phyloP scores from a whole-genome alignment of 2,329 filamentous ascomycete species.

The Xylariomycetidae sp. region DNA sequence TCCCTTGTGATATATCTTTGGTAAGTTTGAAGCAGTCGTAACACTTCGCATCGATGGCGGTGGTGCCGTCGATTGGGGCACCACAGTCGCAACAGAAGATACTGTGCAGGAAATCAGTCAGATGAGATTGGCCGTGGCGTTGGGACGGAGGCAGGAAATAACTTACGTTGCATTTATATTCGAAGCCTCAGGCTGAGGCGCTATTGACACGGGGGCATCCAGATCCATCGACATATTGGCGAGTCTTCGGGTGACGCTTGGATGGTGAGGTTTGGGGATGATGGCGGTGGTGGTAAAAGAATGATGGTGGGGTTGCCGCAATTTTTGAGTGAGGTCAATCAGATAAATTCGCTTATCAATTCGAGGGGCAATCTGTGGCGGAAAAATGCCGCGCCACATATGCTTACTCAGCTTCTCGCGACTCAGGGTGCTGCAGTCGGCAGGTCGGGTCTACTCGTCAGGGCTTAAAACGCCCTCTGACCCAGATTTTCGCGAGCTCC shows the following conservation, averaged over 20 bases:
- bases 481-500: too few relatives aligned
- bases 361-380: too few relatives aligned
- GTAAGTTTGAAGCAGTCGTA: slow-evolving; percentile 95
- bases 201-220: slow-evolving; percentile 49
- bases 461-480: too few relatives aligned
- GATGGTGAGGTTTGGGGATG: slow-evolving; percentile 5
- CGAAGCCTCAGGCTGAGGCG: slow-evolving; percentile 18
- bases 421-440: too few relatives aligned
- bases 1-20: slow-evolving; percentile 85
- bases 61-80: slow-evolving; percentile 88
- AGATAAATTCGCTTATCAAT: too few relatives aligned
- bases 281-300: slow-evolving; percentile 1
- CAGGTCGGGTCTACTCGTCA: too few relatives aligned
- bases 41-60: slow-evolving; percentile 80
- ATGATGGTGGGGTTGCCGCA: slow-evolving; percentile 16
- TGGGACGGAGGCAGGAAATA: slow-evolving; percentile 8
- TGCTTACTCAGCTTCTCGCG: too few relatives aligned
- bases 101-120: slow-evolving; percentile 33
- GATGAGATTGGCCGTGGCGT: slow-evolving; percentile 13
- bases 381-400: too few relatives aligned
- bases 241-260: too few relatives aligned
- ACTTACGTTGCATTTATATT: slow-evolving; percentile 49
- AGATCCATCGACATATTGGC: slow-evolving; percentile 55
- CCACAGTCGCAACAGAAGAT: slow-evolving; percentile 99
- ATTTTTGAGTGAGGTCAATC: not conserved